Base-by-base conservation (phyloP, 345 rosid genomes). In the Punica granatum region DNA sequence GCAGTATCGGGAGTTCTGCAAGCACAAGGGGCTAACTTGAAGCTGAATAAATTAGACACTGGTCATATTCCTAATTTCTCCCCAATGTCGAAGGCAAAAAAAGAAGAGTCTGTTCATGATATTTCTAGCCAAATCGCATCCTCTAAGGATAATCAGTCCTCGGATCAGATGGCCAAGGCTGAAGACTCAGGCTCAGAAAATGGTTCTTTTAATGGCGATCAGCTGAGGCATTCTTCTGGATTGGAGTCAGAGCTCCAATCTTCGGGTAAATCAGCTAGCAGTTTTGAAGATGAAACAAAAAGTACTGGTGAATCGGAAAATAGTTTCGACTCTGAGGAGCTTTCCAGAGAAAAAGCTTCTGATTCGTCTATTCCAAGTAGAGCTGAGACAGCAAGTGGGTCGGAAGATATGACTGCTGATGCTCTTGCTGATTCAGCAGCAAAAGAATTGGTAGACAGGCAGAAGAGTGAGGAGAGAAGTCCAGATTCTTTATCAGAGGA, bases 1-100 rank as follows among this genome's bases (percentile, higher is more conserved):
- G 72, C 96, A 63, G 88, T 84, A 35, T 80, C 92, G 43, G 86
- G 77, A 71, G 78, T 93, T 73, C 63, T 90, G 83, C 76, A 75
- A 18, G 77, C 88, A 68, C 84, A 80, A 70, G 78, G 84, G 28
- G 67, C 69, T 53, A 86, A 76, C 69, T 69, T 89, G 63, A 87
- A 86, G 35, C 68, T 85, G 54, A 77, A 79, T 64, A 70, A 76
- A 53, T 82, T 85, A 36, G 77, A 71, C 58, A 72, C 72, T 1
- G 70, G 58, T 69, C 80, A 74, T 64, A 70, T 81, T 76, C 79
- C 86, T 73, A 81, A 53, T 60, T 60, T 79, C 8, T 63, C 84
- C 67, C 60, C 81, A 41, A 80, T 69, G 43, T 28, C 65, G 23
- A 76, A 70, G 69, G 70, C 84, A 73, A 79, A 76, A 65, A 19